Evolutionary conservation across 179 eudicot species (phyloP), one percentile per base, ranked within the genome.

Genomic region (Silene noctiflora): DNA sequence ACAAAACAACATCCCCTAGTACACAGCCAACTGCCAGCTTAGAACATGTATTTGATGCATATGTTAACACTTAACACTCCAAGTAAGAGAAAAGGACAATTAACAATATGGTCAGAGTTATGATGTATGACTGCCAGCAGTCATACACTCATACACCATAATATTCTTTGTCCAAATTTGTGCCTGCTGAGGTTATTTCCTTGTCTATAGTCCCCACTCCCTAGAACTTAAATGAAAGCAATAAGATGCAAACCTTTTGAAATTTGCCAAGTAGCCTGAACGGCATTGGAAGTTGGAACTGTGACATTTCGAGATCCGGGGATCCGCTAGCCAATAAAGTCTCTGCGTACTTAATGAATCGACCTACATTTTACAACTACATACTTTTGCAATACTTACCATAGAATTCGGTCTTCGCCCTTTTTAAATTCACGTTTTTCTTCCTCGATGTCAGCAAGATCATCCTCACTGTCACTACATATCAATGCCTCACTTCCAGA

Each of bases 391-490:
- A 73, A 65, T 77, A 75, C 88, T 79, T 73, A 93, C 99, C 91
- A 81, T 67, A 95, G 35, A 79, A 95, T 85, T 46, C 84, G 92
- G 83, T 93, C 95, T 83, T 93, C 97, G 11, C 85, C 88, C 74
- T 90, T 87, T 71, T 93, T 88, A 85, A 88, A 91, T 69, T 85
- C 87, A 81, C 77, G 90, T 83, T 89, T 91, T 81, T 85, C 90
- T 56, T 81, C 95, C 74, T 82, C 91, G 63, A 77, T 74, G 78
- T 91, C 92, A 59, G 79, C 77, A 71, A 72, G 75, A 77, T 95
- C 97, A 82, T 88, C 97, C 66, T 93, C 97, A 75, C 93, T 91
- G 78, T 93, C 99, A 78, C 93, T 95, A 74, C 95, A 93, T 68
- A 91, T 79, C 80, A 95, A 82, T 60, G 99, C 89, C 85, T 91